Percentiles rank a stretch among this genome's conserved stretches.
Evolutionary conservation across 225 moss, liverwort and hornwort species (phyloP).

Genomic region (Thuidium tamariscinum): DNA sequence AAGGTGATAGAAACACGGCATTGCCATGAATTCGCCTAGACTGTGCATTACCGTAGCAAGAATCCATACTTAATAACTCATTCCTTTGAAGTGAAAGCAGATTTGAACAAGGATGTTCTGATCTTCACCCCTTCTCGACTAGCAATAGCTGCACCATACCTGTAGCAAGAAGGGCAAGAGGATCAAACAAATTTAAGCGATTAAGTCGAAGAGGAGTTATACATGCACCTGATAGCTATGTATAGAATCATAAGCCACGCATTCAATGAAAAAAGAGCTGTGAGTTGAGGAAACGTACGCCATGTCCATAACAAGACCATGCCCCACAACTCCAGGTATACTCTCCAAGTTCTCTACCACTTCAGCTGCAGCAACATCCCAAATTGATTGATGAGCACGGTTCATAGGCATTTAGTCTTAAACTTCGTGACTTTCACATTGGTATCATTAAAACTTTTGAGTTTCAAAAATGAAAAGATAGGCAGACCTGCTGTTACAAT

Average conservation of each 20-base stretch:
- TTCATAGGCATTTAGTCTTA: not conserved
- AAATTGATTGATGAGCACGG: not conserved
- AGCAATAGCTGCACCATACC: conserved; percentile 41
- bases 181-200: not conserved
- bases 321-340: conserved; percentile 44
- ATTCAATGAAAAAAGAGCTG: not conserved
- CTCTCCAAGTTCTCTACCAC: conserved; percentile 44
- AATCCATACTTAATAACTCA: not conserved
- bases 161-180: conserved; percentile 7
- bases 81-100: conserved; percentile 45
- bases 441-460: not conserved
- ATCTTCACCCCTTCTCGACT: conserved; percentile 36
- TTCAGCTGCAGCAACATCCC: conserved; percentile 26
- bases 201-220: not conserved
- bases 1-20: not conserved
- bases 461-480: not conserved
- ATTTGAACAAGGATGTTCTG: conserved; percentile 47
- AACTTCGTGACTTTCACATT: not conserved
- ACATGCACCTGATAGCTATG: not conserved
- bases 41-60: not conserved
- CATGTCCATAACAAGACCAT: conserved; percentile 47
- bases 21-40: not conserved
- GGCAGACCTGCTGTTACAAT: conserved; percentile 25
- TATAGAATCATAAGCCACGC: not conserved
- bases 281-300: conserved; percentile 25